Evolutionary conservation across 371 early-diverging fungal genomes (phyloP).

Genomic region (Mycotypha africana): DNA sequence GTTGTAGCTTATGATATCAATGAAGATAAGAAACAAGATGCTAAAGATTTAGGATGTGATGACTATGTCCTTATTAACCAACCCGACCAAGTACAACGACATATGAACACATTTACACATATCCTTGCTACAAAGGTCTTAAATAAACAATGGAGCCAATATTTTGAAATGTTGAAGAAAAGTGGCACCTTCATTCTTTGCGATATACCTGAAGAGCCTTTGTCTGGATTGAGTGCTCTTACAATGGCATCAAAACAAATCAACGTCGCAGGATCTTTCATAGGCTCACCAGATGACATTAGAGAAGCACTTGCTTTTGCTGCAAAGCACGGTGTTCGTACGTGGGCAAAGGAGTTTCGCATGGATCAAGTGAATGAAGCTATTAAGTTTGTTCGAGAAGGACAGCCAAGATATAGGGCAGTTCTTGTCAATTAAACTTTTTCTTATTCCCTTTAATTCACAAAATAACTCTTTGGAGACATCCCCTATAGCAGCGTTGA

Average conservation of each 20-base stretch:
- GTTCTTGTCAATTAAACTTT: constrained; percentile 14
- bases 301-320: constrained; percentile 61
- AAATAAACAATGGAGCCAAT: constrained; percentile 26
- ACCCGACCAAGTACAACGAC: constrained; percentile 5
- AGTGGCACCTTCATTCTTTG: constrained; percentile 49
- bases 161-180: constrained; percentile 25
- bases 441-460: no score
- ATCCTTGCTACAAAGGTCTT: constrained; percentile 39
- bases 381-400: constrained; percentile 17
- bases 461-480: no score
- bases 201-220: constrained; percentile 54
- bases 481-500: no score
- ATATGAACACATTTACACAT: constrained; percentile 16
- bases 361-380: constrained; percentile 32
- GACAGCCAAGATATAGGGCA: constrained; percentile 16
- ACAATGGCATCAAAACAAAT: constrained; percentile 31
- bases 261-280: constrained; percentile 56
- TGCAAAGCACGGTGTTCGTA: constrained; percentile 51
- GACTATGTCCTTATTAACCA: constrained; percentile 28
- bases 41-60: constrained; percentile 61
- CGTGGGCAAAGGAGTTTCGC: constrained; percentile 54
- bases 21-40: constrained; percentile 58
- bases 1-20: constrained; percentile 66
- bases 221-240: constrained; percentile 27
- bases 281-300: constrained; percentile 51